Evolutionary conservation across 306 rosid species (phyloP).

Genomic region (Pueraria montana): DNA sequence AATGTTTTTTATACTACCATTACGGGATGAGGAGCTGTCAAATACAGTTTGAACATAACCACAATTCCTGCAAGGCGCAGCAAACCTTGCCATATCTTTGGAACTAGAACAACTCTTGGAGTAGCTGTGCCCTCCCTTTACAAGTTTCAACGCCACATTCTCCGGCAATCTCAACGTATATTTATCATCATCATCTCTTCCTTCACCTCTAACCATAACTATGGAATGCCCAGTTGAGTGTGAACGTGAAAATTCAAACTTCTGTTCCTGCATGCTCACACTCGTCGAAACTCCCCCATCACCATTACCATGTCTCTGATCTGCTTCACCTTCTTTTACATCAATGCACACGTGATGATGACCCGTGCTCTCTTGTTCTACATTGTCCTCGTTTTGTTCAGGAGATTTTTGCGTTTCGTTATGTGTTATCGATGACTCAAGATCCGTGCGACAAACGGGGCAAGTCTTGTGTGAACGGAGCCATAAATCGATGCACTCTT

Average conservation of each 20-base stretch:
- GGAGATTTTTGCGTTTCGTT: slow-evolving; percentile 13
- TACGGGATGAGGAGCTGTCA: neutral
- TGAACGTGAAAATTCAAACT: slow-evolving; percentile 56
- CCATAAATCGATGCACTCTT: slow-evolving; percentile 81
- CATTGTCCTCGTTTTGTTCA: neutral
- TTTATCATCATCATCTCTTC: slow-evolving; percentile 38
- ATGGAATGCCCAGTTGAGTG: slow-evolving; percentile 83
- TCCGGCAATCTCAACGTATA: slow-evolving; percentile 65
- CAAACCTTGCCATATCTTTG: slow-evolving; percentile 49
- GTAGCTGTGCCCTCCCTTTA: slow-evolving; percentile 56
- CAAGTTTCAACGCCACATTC: slow-evolving; percentile 40
- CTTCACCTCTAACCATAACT: slow-evolving; percentile 44
- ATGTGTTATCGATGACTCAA: slow-evolving; percentile 38
- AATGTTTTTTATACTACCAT: neutral
- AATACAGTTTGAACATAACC: slow-evolving; percentile 46
- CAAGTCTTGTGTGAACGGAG: slow-evolving; percentile 71
- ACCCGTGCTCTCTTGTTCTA: neutral
- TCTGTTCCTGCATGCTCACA: neutral
- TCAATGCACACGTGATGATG: slow-evolving; percentile 50
- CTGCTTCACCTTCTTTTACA: slow-evolving; percentile 44
- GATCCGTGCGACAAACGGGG: slow-evolving; percentile 77
- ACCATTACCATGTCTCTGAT: neutral
- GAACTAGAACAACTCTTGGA: slow-evolving; percentile 61
- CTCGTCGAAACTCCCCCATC: neutral
- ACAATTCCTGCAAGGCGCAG: slow-evolving; percentile 42